Base-by-base conservation (phyloP, 257 asterid genomes). In the Solanum clarkiae region DNA sequence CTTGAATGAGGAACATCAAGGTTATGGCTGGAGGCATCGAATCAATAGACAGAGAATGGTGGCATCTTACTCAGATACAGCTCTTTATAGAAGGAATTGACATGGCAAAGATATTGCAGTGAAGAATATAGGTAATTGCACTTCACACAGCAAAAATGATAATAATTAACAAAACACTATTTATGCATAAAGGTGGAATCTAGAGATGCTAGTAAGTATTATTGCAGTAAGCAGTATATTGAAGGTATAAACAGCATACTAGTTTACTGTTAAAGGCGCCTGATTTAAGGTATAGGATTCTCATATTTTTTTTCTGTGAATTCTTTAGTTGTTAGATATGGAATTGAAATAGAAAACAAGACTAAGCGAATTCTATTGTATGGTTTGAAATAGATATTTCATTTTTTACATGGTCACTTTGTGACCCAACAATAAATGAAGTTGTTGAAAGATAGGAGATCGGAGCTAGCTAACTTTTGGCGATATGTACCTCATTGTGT, bases 1-100 rank as follows among this genome's bases (percentile, higher is more conserved):
- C 36, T 72, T 72, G 40, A 53, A 77, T 53, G 82, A 20, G 82
- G 26, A 20, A 77, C 53, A 77, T 77, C 82, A 77, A 53, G 65
- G 82, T 77, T 77, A 53, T 77, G 65, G 45, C 17, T 66, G 60
- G 85, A 82, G 59, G 32, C 79, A 66, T 47, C 22, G 85, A 57
- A 66, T 82, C 62, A 62, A 66, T 60, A 63, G 71, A 13, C 71
- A 66, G 12, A 66, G 85, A 82, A 66, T 82, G 85, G 59, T 82
- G 47, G 85, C 77, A n/a, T 82, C 79, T 15, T 82, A 82, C 65
- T 82, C 85, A 44, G 85, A 82, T 82, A 59, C 85, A 42, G 85
- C 57, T 66, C 85, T 82, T 13, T 62, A 62, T 66, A 49, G 59
- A 66, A 82, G 65, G 9, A 16, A 82, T 82, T 63, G 85, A 62